Conservation (phyloP, 2,329 filamentous ascomycete genomes). For the Cytospora paraplurivora region DNA sequence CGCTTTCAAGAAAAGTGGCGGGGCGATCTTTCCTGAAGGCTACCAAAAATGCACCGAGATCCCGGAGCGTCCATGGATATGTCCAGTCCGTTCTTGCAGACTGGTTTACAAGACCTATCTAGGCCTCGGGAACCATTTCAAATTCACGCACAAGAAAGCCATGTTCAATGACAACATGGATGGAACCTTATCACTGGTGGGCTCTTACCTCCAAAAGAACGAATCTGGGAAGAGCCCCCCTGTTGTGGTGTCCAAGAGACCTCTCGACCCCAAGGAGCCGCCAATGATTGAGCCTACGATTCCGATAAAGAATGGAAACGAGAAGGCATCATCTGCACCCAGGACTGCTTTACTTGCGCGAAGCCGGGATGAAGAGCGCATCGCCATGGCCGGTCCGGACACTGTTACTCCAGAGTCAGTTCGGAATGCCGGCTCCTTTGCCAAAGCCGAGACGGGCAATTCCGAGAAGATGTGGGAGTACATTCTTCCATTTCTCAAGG, state of each 20-base stretch:
- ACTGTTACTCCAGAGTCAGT: neutral
- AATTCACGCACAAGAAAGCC: conserved; percentile 30
- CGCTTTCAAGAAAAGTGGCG: neutral
- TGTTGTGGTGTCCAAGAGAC: conserved; percentile 32
- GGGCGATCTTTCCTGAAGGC: conserved; percentile 21
- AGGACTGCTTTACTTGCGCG: neutral
- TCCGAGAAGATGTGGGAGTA: conserved; percentile 35
- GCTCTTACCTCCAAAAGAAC: conserved; percentile 16
- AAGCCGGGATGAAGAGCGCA: neutral
- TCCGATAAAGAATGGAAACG: neutral
- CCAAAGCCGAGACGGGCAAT: conserved; percentile 3
- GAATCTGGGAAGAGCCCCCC: conserved; percentile 18
- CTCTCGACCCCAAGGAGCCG: conserved; percentile 24
- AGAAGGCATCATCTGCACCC: neutral
- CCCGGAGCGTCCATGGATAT: conserved; percentile 19
- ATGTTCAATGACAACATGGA: conserved; percentile 37
- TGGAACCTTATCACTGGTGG: conserved; percentile 35
- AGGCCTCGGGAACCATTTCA: conserved; percentile 14
- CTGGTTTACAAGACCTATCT: conserved; percentile 3
- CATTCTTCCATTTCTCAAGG: conserved; percentile 32
- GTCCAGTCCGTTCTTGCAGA: conserved; percentile 22
- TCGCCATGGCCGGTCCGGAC: neutral
- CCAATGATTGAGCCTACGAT: conserved; percentile 18
- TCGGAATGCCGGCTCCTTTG: neutral
- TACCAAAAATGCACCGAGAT: conserved; percentile 11